A percentile compares a stretch with the other conserved stretches of the same genome.
These are phyloP conservation scores for Ramaria sp. DNA, from an alignment of 768 basidiomycete genomes.

Conservation along the genomic window DNA sequence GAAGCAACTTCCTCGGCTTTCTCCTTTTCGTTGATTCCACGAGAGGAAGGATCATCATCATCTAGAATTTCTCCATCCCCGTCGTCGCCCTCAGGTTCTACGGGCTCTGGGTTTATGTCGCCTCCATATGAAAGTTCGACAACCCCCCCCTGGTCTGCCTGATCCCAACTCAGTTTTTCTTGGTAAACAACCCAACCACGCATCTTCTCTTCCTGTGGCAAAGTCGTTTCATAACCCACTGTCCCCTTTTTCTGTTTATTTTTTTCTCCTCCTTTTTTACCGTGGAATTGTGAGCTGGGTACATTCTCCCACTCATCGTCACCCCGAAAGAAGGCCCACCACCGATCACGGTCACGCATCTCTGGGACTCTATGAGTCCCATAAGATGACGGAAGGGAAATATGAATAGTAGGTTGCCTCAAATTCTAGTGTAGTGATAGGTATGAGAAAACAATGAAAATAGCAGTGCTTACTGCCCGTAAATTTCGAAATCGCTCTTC, in stretches of 20 bases:
- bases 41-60: not conserved
- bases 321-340: conserved; percentile 74
- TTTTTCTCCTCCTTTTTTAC: not conserved
- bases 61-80: not conserved
- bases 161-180: conserved; percentile 3
- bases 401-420: conserved; percentile 2
- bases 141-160: not conserved
- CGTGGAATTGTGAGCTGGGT: not conserved
- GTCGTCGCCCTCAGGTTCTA: not conserved
- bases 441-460: too few relatives aligned
- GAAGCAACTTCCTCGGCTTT: not conserved
- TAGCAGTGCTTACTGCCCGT: conserved; percentile 34
- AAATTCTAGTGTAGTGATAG: too few relatives aligned
- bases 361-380: conserved; percentile 40
- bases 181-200: not conserved
- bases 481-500: conserved; percentile 54
- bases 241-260: not conserved
- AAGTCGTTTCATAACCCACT: not conserved
- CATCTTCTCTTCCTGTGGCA: conserved; percentile 3
- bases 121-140: not conserved
- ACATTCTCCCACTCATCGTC: conserved; percentile 40
- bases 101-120: not conserved
- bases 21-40: not conserved
- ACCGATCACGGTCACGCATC: conserved; percentile 58
- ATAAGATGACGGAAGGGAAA: conserved; percentile 13